Evolutionary conservation across 2,329 filamentous ascomycete genomes (phyloP), one percentile per base, ranked within the genome.

Genomic region (Hypoxylon sp.): DNA sequence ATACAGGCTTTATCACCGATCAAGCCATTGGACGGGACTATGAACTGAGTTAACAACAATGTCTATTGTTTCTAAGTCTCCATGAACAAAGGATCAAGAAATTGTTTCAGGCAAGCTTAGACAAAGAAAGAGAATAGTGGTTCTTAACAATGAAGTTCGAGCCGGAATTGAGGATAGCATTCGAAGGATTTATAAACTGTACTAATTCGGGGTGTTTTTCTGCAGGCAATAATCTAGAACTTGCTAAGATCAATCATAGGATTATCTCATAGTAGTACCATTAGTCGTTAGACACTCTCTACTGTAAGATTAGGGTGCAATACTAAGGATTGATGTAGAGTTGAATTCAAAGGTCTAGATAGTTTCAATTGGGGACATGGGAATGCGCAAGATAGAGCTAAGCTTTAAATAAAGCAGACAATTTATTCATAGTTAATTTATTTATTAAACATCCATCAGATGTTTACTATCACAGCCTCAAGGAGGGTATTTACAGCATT

Each of bases 371-470:
- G 14, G 29, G 13, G 14, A 29, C 5, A 17, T 37, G 11, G 2
- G 29, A 39, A 11, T 19, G 24, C 2, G 31, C 29, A 13, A 31
- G 9, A 33, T n/a, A 5, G 4, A 42, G 44, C 17, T 8, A 14
- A 17, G 24, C 10, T 31, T 10, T 22, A 13, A 31, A 56, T 31
- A 26, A 17, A 17, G 46, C 11, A 11, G 17, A 19, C n/a, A 42
- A 17, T 17, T 42, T 42, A 6, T 9, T 48, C 19, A 24, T n/a
- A 17, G 2, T 57, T 11, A 54, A 54, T 19, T 54, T 52, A 10
- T 68, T n/a, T 33, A 65, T 60, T 60, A n/a, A 56, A 63, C 39
- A 53, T 52, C n/a, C 19, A 26, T 39, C 11, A 17, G 48, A 31
- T 31, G 22, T 51, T 31, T 63, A 24, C 51, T 29, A 19, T 44